Evolutionary conservation across 805 yeast genomes (phyloP).

Genomic region (Ogataea siamensis): DNA sequence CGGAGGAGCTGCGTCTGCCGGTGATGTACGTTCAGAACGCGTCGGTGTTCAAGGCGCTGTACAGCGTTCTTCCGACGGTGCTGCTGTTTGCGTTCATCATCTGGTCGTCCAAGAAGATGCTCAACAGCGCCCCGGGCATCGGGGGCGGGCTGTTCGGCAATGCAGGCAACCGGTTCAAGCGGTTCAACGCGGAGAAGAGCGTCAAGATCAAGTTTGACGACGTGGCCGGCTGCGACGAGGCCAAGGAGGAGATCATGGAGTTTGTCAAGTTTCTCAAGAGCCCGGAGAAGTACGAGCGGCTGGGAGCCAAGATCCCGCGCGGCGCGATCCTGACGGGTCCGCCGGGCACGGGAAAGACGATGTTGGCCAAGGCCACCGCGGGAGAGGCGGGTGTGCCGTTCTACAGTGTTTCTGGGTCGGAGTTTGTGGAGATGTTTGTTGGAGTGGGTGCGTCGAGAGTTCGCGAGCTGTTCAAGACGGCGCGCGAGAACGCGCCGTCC

Average conservation of each 20-base stretch:
- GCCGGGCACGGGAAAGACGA: slow-evolving; percentile 96
- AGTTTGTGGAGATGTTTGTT: slow-evolving; percentile 95
- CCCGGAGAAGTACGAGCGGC: slow-evolving; percentile 77
- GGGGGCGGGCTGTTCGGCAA: slow-evolving; percentile 63
- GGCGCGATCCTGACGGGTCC: slow-evolving; percentile 95
- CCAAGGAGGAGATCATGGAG: slow-evolving; percentile 93
- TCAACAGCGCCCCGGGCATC: slow-evolving; percentile 53
- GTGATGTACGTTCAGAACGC: slow-evolving; percentile 71
- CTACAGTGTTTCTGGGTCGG: slow-evolving; percentile 88
- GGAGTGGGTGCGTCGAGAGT: slow-evolving; percentile 97
- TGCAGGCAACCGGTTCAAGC: slow-evolving; percentile 76
- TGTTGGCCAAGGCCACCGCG: slow-evolving; percentile 91
- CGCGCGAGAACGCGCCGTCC: slow-evolving; percentile 86
- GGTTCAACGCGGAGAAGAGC: slow-evolving; percentile 79
- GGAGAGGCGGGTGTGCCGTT: slow-evolving; percentile 97
- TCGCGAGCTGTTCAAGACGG: slow-evolving; percentile 86
- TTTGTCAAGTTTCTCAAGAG: slow-evolving; percentile 85
- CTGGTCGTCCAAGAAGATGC: slow-evolving; percentile 58
- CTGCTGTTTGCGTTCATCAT: slow-evolving; percentile 76
- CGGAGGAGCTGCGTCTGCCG: slow-evolving; percentile 71
- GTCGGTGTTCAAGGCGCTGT: slow-evolving; percentile 56
- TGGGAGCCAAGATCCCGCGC: slow-evolving; percentile 93
- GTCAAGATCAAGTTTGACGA: slow-evolving; percentile 81
- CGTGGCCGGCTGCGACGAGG: slow-evolving; percentile 94
- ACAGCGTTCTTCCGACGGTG: slow-evolving; percentile 78